phyloP scores from a whole-genome alignment of 805 yeast genomes.

The Myxozyma neotropica region DNA sequence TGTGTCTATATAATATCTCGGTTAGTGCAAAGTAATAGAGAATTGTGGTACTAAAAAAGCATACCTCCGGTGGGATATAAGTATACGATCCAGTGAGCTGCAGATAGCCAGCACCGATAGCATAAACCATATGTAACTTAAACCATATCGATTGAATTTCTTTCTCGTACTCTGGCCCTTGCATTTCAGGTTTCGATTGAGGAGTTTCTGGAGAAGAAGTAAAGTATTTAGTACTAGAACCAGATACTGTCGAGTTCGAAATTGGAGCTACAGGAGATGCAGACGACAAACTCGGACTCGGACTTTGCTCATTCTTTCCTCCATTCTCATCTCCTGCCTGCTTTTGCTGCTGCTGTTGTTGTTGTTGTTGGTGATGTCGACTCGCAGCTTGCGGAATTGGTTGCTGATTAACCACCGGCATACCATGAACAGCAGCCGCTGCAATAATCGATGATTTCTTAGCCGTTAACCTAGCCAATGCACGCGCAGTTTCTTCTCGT shows the following conservation, averaged over 20 bases:
- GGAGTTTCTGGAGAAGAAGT: not conserved
- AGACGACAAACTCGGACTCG: not conserved
- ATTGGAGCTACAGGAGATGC: not conserved
- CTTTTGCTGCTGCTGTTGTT: not conserved
- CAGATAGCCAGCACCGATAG: slow-evolving; percentile 31
- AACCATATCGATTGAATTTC: slow-evolving; percentile 24
- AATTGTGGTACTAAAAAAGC: too few relatives aligned
- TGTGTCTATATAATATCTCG: slow-evolving; percentile 15
- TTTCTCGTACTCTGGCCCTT: slow-evolving; percentile 1
- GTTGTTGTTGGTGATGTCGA: not conserved
- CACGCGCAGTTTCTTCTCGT: slow-evolving; percentile 21
- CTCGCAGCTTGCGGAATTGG: not conserved
- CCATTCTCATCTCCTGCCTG: not conserved
- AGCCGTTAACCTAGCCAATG: slow-evolving; percentile 15
- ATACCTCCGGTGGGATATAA: slow-evolving; percentile 26
- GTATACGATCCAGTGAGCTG: slow-evolving; percentile 27
- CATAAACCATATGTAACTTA: slow-evolving; percentile 31
- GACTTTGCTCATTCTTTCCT: not conserved
- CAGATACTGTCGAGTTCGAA: not conserved
- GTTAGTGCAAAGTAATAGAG: too few relatives aligned
- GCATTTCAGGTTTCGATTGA: not conserved
- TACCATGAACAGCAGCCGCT: not conserved
- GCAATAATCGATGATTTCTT: not conserved
- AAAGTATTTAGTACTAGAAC: too few relatives aligned
- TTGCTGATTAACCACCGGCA: not conserved